These are phyloP conservation scores for Abrus pulchellus DNA, from an alignment of 306 rosid species.

Conservation along the genomic window DNA sequence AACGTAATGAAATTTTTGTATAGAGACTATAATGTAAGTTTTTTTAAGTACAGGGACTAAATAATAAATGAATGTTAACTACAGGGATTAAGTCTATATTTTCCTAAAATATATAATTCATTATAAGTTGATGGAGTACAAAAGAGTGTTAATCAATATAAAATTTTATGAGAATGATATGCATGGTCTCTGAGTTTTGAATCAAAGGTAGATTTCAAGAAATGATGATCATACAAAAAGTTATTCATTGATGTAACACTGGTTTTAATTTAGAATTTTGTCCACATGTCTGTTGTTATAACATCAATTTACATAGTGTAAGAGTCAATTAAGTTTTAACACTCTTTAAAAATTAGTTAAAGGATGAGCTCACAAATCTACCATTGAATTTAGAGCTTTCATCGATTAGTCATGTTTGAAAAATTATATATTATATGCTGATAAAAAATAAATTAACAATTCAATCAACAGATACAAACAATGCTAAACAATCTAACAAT, in stretches of 20 bases:
- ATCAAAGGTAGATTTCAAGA: neutral
- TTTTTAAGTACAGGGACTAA: too few relatives aligned
- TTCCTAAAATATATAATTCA: neutral
- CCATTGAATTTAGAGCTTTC: neutral
- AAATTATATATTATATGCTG: neutral
- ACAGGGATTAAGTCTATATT: too few relatives aligned
- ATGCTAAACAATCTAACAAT: neutral
- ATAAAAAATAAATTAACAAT: slow-evolving; percentile 2
- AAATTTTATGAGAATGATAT: neutral
- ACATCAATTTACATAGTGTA: neutral
- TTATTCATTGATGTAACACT: neutral
- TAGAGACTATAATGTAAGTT: too few relatives aligned
- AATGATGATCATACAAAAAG: slow-evolving; percentile 8
- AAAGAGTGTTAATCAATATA: neutral
- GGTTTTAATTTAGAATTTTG: neutral
- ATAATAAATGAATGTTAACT: too few relatives aligned
- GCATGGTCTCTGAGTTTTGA: neutral
- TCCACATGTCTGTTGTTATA: neutral
- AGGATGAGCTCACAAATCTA: slow-evolving; percentile 8
- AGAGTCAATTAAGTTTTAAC: neutral
- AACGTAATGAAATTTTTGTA: too few relatives aligned
- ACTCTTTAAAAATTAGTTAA: neutral
- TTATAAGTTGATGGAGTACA: neutral
- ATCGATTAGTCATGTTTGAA: neutral
- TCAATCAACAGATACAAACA: neutral